These are phyloP conservation scores for Metschnikowia baotianmanensis DNA, from an alignment of 805 yeast species.

Conservation along the genomic window DNA sequence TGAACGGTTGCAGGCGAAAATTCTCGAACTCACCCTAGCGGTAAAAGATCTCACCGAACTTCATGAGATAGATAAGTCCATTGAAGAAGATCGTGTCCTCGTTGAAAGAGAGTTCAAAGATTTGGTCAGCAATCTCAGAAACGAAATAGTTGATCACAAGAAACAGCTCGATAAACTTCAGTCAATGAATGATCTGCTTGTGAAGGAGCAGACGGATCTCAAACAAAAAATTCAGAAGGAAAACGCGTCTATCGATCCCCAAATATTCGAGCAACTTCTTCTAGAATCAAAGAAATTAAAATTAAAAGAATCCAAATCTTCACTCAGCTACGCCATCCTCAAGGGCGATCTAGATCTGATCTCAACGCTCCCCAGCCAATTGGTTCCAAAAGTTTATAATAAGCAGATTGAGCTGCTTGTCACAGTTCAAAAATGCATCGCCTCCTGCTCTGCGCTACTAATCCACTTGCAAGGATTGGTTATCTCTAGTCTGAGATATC, in stretches of 20 bases:
- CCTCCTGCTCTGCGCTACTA: constrained; percentile 2
- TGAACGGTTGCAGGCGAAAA: constrained; percentile 31
- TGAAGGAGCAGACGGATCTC: constrained; percentile 5
- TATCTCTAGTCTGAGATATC: neutral
- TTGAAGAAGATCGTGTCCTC: constrained; percentile 45
- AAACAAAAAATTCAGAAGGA: neutral
- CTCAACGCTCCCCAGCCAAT: neutral
- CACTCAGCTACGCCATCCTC: neutral
- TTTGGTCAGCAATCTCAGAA: constrained; percentile 1
- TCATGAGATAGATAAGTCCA: constrained; percentile 47
- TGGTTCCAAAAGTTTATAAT: constrained; percentile 5
- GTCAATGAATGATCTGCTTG: constrained; percentile 1
- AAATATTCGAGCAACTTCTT: constrained; percentile 4
- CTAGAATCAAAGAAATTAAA: constrained; percentile 5
- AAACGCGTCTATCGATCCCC: neutral
- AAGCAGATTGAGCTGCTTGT: constrained; percentile 2
- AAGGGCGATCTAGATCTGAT: neutral
- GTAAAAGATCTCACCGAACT: constrained; percentile 49
- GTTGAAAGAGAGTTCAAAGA: constrained; percentile 43
- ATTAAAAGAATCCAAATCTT: neutral
- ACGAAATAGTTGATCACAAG: constrained; percentile 3
- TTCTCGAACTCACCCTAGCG: constrained; percentile 32
- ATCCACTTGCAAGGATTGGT: neutral
- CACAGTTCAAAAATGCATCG: neutral
- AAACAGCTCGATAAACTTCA: constrained; percentile 3